A percentile compares a stretch with the other conserved stretches of the same genome.
These are phyloP conservation scores for Eucalyptus curtisii DNA, from an alignment of 345 rosid species.

Conservation along the genomic window DNA sequence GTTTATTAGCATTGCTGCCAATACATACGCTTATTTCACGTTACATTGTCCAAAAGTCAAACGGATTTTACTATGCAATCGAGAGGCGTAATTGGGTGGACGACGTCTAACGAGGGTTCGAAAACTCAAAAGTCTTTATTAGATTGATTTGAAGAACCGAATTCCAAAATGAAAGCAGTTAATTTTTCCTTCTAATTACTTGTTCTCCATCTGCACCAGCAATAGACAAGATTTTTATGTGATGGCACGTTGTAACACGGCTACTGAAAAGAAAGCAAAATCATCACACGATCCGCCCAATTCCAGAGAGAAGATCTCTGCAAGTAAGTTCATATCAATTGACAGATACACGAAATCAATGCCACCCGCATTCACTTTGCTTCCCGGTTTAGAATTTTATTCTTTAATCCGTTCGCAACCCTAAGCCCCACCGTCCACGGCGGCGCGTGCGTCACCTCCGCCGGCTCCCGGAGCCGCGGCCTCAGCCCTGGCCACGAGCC, in stretches of 20 bases:
- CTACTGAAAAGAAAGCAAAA: neutral
- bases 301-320: neutral
- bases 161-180: neutral
- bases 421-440: neutral
- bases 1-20: neutral
- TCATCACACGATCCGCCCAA: neutral
- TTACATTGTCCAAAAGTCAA: neutral
- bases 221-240: neutral
- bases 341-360: neutral
- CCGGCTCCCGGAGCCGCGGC: neutral
- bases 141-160: neutral
- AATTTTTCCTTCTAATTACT: neutral
- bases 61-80: neutral
- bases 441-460: neutral
- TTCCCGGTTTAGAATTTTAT: neutral
- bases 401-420: neutral
- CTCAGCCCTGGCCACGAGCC: constrained; percentile 51
- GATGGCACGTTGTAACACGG: neutral
- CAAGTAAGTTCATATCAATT: neutral
- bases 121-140: neutral
- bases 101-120: neutral
- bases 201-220: neutral
- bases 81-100: neutral
- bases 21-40: neutral
- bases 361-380: neutral